Base-by-base conservation (phyloP, 495 filamentous ascomycete species). In the Daldinia grandis region DNA sequence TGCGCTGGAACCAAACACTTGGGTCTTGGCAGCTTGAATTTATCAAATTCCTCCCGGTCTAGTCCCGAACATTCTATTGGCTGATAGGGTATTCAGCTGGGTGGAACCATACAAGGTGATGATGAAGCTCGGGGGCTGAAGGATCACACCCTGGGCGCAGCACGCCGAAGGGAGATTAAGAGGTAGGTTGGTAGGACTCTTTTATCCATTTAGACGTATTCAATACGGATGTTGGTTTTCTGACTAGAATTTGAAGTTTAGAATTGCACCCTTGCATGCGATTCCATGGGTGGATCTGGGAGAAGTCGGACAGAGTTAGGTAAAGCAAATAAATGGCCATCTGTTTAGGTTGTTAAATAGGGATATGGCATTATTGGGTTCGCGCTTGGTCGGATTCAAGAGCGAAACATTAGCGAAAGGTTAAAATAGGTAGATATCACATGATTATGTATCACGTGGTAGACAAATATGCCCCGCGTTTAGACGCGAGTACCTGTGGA, bases 51-150 rank as follows among this genome's bases (percentile, higher is more conserved):
- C 38, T 15, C 5, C 38, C 9, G 2, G 33, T 37, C 12, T 37
- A 37, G 33, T 21, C 5, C 3, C 4, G 15, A 17, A 1, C 9
- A 50, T n/a, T 31, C 19, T 35, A 35, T 37, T 44, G 55, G 56
- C 37, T 55, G 57, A 49, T 17, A n/a, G 64, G 64, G 21, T 61
- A 38, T 61, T 67, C 64, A 67, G 64, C 64, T 67, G 25, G 50
- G 64, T 67, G 64, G 64, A 10, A 50, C 64, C 33, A 19, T 67
- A 49, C 47, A 67, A 40, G 47, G 35, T 44, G 31, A 66, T 66
- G 64, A 66, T 49, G 58, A 30, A 28, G 47, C 49, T 50, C 31
- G 10, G 27, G 27, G 47, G 37, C 49, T 49, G 58, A 61, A 24
- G 59, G 49, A 53, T 28, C 14, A 21, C 4, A 53, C 25, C 49